Conservation (phyloP, 2,329 filamentous ascomycete species). For the Rhynchosporium graminicola region DNA sequence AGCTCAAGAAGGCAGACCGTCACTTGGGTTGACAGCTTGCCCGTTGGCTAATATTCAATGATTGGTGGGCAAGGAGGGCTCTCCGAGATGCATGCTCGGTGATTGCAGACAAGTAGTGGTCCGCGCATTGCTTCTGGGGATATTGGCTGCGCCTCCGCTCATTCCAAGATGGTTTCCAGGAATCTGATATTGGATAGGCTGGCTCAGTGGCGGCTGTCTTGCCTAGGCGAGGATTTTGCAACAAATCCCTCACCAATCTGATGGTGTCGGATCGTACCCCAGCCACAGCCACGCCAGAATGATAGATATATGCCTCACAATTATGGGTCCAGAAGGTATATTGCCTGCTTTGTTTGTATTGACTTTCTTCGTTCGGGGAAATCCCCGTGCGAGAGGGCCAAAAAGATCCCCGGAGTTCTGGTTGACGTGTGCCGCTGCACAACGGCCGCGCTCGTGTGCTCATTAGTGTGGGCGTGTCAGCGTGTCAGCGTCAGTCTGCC, state of each 20-base stretch:
- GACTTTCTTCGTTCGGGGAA: too few relatives aligned
- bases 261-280: too few relatives aligned
- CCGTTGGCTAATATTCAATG: not conserved
- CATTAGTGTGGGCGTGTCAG: too few relatives aligned
- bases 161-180: not conserved
- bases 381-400: too few relatives aligned
- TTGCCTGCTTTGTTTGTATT: not conserved
- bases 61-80: constrained; percentile 8
- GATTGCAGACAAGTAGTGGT: not conserved
- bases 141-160: constrained; percentile 9
- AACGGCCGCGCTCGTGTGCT: too few relatives aligned
- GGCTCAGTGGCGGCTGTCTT: not conserved
- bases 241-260: not conserved
- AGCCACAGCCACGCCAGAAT: constrained; percentile 5
- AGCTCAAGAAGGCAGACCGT: constrained; percentile 1
- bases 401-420: too few relatives aligned
- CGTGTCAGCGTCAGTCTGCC: too few relatives aligned
- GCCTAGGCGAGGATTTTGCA: not conserved
- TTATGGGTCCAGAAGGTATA: not conserved
- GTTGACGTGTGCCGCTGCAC: too few relatives aligned
- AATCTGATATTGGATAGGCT: constrained; percentile 8
- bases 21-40: not conserved
- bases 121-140: constrained; percentile 2
- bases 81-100: not conserved
- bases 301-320: not conserved